A percentile compares a stretch with the other conserved stretches of the same genome.
Conservation (phyloP, 2,329 filamentous ascomycete species). For the Stachybotrys chartarum region DNA sequence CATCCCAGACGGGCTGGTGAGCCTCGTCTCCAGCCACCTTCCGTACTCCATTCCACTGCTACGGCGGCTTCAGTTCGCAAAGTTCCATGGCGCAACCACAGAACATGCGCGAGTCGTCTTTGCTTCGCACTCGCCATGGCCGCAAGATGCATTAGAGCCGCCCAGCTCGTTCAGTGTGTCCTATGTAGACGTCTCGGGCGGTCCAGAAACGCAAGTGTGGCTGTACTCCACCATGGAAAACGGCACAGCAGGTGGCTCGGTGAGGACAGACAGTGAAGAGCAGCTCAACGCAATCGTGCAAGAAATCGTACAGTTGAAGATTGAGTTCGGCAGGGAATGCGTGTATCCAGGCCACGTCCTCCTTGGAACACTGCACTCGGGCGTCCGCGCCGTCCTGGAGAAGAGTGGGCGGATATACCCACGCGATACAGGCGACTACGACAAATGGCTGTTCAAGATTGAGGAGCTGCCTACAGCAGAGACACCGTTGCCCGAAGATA, state of each 20-base stretch:
- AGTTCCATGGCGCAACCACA: constrained; percentile 31
- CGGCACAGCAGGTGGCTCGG: neutral
- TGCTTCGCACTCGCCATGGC: constrained; percentile 12
- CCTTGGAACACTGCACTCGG: constrained; percentile 24
- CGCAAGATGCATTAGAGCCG: neutral
- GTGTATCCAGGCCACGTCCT: constrained; percentile 24
- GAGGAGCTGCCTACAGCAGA: constrained; percentile 32
- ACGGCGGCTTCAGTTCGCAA: constrained; percentile 55
- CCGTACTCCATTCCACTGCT: constrained; percentile 54
- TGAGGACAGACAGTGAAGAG: constrained; percentile 14
- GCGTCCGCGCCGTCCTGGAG: constrained; percentile 15
- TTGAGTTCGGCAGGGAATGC: constrained; percentile 10
- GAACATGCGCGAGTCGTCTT: constrained; percentile 35
- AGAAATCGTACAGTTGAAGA: constrained; percentile 19
- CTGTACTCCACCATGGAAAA: constrained; percentile 49
- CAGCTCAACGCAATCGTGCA: constrained; percentile 25
- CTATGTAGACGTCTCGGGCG: constrained; percentile 53
- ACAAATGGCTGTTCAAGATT: constrained; percentile 52
- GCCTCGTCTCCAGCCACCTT: constrained; percentile 40
- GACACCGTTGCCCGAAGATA: constrained; percentile 31
- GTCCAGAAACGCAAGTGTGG: constrained; percentile 59
- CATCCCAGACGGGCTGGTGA: constrained; percentile 30
- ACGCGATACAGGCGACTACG: constrained; percentile 25
- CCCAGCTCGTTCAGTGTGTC: constrained; percentile 41
- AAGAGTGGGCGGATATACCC: constrained; percentile 17